Evolutionary conservation across 2,329 filamentous ascomycete species (phyloP).

Genomic region (Trichoderma afroharzianum): DNA sequence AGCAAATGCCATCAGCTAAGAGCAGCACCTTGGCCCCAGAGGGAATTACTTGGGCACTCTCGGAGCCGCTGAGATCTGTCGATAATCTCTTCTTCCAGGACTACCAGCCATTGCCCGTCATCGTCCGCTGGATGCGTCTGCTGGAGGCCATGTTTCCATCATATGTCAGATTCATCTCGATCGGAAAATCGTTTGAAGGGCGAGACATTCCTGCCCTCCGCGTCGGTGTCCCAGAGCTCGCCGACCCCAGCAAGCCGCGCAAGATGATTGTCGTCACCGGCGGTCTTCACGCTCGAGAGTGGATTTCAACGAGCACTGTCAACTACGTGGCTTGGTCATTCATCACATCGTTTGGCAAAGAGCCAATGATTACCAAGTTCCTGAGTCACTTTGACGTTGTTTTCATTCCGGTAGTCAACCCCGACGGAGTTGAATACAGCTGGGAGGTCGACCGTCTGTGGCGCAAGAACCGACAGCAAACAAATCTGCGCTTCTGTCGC

Average conservation of each 20-base stretch:
- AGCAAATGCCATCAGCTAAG: slow-evolving; percentile 35
- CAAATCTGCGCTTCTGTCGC: slow-evolving; percentile 74
- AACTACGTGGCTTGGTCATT: slow-evolving; percentile 88
- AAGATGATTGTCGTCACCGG: slow-evolving; percentile 80
- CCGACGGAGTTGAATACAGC: slow-evolving; percentile 90
- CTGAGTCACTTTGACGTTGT: slow-evolving; percentile 83
- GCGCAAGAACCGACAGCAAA: slow-evolving; percentile 90
- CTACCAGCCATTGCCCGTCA: slow-evolving; percentile 81
- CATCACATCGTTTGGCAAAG: slow-evolving; percentile 76
- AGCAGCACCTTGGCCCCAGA: slow-evolving; percentile 23
- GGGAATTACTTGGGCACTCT: slow-evolving; percentile 30
- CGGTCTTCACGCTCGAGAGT: slow-evolving; percentile 90
- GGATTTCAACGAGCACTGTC: slow-evolving; percentile 90
- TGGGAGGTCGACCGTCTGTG: slow-evolving; percentile 90
- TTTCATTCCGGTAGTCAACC: slow-evolving; percentile 84
- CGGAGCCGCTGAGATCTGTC: slow-evolving; percentile 33
- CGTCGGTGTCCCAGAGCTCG: slow-evolving; percentile 56
- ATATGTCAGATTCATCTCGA: slow-evolving; percentile 66
- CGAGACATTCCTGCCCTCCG: slow-evolving; percentile 80
- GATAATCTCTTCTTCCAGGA: slow-evolving; percentile 85
- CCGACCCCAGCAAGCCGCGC: slow-evolving; percentile 47
- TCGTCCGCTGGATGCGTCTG: slow-evolving; percentile 87
- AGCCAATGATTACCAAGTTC: slow-evolving; percentile 67
- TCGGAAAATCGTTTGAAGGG: slow-evolving; percentile 86
- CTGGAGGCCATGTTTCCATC: slow-evolving; percentile 86